Percentiles rank a stretch among this genome's conserved stretches.
Conservation (phyloP, 2,329 filamentous ascomycete genomes). For the Cercospora janseana region DNA sequence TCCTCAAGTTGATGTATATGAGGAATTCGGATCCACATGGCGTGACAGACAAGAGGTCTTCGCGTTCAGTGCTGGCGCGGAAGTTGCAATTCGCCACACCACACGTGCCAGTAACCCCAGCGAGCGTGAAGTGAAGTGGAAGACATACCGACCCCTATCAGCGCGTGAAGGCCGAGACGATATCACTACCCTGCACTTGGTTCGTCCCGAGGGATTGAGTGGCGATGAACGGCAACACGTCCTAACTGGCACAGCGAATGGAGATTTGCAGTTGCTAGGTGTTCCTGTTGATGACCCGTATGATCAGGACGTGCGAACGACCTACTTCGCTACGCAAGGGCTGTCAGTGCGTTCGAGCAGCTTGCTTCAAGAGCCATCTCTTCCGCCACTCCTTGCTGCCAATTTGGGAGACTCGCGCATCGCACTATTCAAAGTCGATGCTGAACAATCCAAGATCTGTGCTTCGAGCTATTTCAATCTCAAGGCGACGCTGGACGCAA, state of each 20-base stretch:
- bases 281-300: constrained; percentile 24
- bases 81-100: constrained; percentile 52
- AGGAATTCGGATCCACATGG: constrained; percentile 41
- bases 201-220: constrained; percentile 41
- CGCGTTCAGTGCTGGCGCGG: constrained; percentile 60
- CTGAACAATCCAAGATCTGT: constrained; percentile 31
- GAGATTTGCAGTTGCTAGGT: constrained; percentile 47
- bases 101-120: constrained; percentile 32
- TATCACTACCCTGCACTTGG: constrained; percentile 56
- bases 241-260: constrained; percentile 57
- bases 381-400: constrained; percentile 49
- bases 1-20: constrained; percentile 42
- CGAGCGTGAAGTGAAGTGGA: constrained; percentile 46
- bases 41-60: constrained; percentile 55
- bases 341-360: constrained; percentile 47
- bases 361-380: constrained; percentile 21
- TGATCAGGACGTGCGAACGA: constrained; percentile 31
- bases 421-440: constrained; percentile 35
- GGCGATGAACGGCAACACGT: constrained; percentile 45
- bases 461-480: constrained; percentile 41
- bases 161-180: constrained; percentile 57
- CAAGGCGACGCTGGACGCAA: constrained; percentile 19
- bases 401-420: constrained; percentile 48
- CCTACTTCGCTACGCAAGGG: constrained; percentile 47
- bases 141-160: constrained; percentile 52